Base-by-base conservation (phyloP, 2,329 filamentous ascomycete genomes). In the Cladosporium sp. region DNA sequence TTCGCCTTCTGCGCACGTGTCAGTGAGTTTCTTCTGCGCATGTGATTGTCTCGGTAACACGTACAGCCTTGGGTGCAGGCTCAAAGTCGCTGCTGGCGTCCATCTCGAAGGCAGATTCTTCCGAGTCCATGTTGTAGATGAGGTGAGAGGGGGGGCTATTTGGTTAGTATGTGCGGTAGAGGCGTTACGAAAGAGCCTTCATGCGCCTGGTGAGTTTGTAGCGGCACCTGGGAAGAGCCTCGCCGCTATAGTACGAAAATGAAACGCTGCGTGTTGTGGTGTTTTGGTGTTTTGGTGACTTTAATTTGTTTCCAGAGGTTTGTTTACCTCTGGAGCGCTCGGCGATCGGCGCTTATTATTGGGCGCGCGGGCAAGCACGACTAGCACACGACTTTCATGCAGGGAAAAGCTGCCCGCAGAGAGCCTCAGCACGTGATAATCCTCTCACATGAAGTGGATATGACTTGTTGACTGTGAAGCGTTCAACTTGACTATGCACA, bases 81-180 rank as follows among this genome's bases (percentile, higher is more conserved):
- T 66, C 71, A 48, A 73, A 74, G 60, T 74, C 71, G 47, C 59
- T 63, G 58, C 70, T 72, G 19, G 57, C 71, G 55, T 70, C 71
- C 15, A 71, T 65, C 44, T 73, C 70, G 58, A 70, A 73, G 51
- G 64, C 63, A 4, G 69, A 72, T 13, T 52, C 60, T 41, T 70
- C 68, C 59, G 36, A 48, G 27, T 40, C 38, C 45, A 48, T 48
- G 4, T 40, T 48, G 45, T 17, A 15, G 45, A 40, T 11, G 27
- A 17, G 37, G 12, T 32, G 45, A 32, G 15, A 34, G 17, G 27
- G n/a, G n/a, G n/a, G 17, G 12, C 37, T 19, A 38, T 43, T 15
- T 45, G 24, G 29, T 55, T 51, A 53, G 53, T 53, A 51, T 3
- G 11, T 32, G 18, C 20, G 19, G 2, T 34, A 15, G 36, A 41